Evolutionary conservation across 2,329 filamentous ascomycete species (phyloP), one percentile per base, ranked within the genome.

Genomic region (Clonostachys byssicola): DNA sequence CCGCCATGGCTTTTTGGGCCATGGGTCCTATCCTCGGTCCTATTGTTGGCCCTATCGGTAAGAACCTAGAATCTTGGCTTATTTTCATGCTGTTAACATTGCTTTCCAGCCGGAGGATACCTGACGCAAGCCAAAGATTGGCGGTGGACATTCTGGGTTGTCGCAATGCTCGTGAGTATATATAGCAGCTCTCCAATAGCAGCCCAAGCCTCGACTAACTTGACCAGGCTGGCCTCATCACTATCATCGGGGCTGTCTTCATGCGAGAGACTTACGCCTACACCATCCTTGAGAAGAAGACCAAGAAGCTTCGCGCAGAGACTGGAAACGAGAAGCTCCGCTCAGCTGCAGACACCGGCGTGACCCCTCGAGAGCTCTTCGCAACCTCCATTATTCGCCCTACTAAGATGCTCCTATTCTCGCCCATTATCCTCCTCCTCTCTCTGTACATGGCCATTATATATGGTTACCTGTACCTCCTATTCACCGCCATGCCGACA

Each of bases 121-220:
- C 53, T 78, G 5, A 66, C 68, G 2, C 55, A 64, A 46, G 58
- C 64, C 20, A 66, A 67, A n/a, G 67, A 71, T 6, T 80, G 76
- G 75, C 65, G 74, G 43, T 79, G 76, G 76, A 66, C 65, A 1
- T 75, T 75, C 55, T 77, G 74, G 68, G 52, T 78, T 5, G 56
- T 77, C 12, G 57, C 61, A 6, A 75, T 77, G 42, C 51, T 68
- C 13, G 74, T 73, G 54, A 55, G 64, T 30, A 30, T 30, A 30
- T 10, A 30, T 30, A 10, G 3, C 23, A 10, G 5, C 8, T 5
- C 23, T 10, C 23, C 23, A 30, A 30, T 30, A 30, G 3, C 8
- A 30, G 10, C 23, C 23, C 23, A 30, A 9, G 23, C 23, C 23
- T 34, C 34, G 16, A 14, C 38, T 14, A 41, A 39, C 20, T 16